Conservation (phyloP, 2,329 filamentous ascomycete species). For the Apiospora phragmitis region DNA sequence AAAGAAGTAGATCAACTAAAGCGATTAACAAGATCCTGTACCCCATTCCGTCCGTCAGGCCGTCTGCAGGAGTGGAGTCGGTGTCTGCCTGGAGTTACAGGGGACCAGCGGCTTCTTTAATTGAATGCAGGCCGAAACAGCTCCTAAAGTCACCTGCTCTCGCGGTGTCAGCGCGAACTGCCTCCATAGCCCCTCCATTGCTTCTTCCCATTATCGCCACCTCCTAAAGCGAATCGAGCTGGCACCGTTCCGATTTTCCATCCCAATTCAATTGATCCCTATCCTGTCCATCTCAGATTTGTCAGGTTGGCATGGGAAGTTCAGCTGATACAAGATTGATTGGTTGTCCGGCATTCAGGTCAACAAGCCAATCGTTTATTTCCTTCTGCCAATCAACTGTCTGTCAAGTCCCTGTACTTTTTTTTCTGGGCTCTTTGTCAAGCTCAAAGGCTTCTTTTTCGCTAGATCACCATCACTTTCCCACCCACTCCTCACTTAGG, state of each 20-base stretch:
- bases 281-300: not conserved
- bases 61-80: not conserved
- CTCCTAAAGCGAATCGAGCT: not conserved
- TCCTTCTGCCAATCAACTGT: not conserved
- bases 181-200: not conserved
- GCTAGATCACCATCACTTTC: not conserved
- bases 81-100: not conserved
- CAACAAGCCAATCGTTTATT: not conserved
- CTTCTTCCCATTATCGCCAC: slow-evolving; percentile 8
- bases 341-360: not conserved
- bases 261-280: not conserved
- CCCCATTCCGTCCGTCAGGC: not conserved
- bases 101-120: slow-evolving; percentile 4
- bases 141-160: slow-evolving; percentile 1
- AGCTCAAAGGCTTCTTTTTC: not conserved
- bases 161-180: not conserved
- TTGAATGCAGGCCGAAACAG: not conserved
- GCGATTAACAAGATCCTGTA: not conserved
- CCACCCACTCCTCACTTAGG: not conserved
- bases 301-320: not conserved
- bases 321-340: not conserved
- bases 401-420: not conserved
- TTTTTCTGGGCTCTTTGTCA: not conserved
- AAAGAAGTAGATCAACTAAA: slow-evolving; percentile 6
- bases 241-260: not conserved